Conservation (phyloP, 2,329 filamentous ascomycete genomes). For the Penicillium sp. region DNA sequence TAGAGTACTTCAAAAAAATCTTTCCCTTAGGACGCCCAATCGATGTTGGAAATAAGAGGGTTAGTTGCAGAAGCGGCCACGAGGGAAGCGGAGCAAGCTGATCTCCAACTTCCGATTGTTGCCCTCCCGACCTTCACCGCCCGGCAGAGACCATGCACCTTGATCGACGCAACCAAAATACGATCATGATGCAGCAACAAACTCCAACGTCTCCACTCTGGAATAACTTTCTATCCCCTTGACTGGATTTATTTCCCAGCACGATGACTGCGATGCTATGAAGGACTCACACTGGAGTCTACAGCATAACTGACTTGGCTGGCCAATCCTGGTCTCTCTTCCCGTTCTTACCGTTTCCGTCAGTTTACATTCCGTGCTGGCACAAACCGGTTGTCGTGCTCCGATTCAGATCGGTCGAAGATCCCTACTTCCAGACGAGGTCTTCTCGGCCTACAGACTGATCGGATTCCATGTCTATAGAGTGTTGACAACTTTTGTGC, state of each 20-base stretch:
- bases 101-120: not conserved
- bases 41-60: not conserved
- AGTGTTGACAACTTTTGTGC: constrained; percentile 14
- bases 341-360: constrained; percentile 21
- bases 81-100: not conserved
- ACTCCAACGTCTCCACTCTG: not conserved
- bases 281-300: constrained; percentile 7
- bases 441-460: not conserved
- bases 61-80: not conserved
- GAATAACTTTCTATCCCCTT: not conserved
- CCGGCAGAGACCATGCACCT: constrained; percentile 20
- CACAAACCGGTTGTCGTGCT: constrained; percentile 4
- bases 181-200: constrained; percentile 8
- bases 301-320: constrained; percentile 8
- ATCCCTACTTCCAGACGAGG: not conserved
- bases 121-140: constrained; percentile 19
- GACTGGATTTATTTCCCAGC: not conserved
- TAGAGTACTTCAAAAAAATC: not conserved
- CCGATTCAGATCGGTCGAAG: constrained; percentile 9
- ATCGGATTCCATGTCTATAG: constrained; percentile 11
- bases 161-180: constrained; percentile 25
- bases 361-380: constrained; percentile 24
- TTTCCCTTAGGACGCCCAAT: not conserved
- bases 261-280: constrained; percentile 9
- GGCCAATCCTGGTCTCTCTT: constrained; percentile 4